Conservation (phyloP, 1,284 basidiomycete genomes). For the Kwoniella shivajii region DNA sequence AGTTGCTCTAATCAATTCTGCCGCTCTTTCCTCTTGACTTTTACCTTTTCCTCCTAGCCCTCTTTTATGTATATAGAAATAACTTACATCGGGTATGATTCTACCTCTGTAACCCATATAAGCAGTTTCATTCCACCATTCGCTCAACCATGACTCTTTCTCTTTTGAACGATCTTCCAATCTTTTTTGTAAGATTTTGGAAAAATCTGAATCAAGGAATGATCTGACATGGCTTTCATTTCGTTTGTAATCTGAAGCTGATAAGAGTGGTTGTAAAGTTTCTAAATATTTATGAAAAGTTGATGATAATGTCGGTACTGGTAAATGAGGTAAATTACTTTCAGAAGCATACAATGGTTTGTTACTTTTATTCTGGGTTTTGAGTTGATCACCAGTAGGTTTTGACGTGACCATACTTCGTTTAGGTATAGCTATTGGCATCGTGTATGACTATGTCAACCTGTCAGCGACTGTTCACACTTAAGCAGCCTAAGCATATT, state of each 20-base stretch:
- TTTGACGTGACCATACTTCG: constrained; percentile 5
- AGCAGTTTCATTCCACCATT: constrained; percentile 97
- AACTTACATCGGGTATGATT: constrained; percentile 91
- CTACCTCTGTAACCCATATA: constrained; percentile 65
- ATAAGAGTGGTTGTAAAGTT: constrained; percentile 73
- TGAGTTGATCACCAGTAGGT: background rate
- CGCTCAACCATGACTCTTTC: constrained; percentile 80
- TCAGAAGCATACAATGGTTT: constrained; percentile 79
- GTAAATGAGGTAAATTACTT: constrained; percentile 74
- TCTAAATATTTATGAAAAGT: constrained; percentile 86
- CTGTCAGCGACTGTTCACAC: background rate
- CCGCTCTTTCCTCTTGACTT: constrained; percentile 69
- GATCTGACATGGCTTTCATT: constrained; percentile 66
- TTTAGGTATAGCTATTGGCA: constrained; percentile 10
- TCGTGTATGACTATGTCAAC: constrained; percentile 2
- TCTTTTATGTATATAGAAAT: constrained; percentile 88
- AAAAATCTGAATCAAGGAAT: constrained; percentile 72
- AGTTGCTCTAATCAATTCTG: constrained; percentile 77
- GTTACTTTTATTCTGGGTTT: constrained; percentile 29
- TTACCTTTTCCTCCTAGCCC: constrained; percentile 62
- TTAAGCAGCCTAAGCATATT: background rate
- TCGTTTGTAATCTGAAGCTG: constrained; percentile 63
- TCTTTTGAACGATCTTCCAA: constrained; percentile 69
- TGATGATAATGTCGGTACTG: constrained; percentile 77
- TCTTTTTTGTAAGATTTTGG: constrained; percentile 75